Base-by-base conservation (phyloP, 768 basidiomycete species). In the Lepiota brunneoincarnata region DNA sequence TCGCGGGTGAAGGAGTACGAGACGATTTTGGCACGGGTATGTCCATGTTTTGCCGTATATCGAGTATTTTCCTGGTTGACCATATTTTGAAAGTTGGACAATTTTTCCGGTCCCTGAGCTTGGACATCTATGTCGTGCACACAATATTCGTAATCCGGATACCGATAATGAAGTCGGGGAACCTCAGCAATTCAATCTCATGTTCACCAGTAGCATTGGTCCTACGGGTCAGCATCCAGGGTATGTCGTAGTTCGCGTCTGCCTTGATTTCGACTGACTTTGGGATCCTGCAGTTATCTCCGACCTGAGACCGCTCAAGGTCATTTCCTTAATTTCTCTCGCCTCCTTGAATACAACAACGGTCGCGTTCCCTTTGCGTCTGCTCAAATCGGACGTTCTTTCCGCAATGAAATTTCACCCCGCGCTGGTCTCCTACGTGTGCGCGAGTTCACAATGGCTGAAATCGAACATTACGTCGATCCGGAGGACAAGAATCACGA, bases 381-480 rank as follows among this genome's bases (percentile, higher is more conserved):
- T 41, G 97, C 97, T 1, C 94, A 97, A 69, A 91, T 99, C 60
- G 97, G 97, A 31, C 86, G 91, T 49, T 84, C 91, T 15, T 99
- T 99, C 82, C 85, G 97, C 49, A 99, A 99, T 68, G 97, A 98
- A 69, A 98, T 99, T 61, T 95, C 94, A 0, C 97, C 97, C 12
- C 90, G 93, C 52, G 93, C 95, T 36, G 97, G 97, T 49, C 80
- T 99, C 37, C 81, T 99, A 43, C 94, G 97, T 57, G 96, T 98
- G 28, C 91, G 96, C 61, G 97, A 99, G 70, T 99, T 98, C 75
- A 97, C 93, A 10, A 97, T 98, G 96, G 97, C 94, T 42, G 97
- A 99, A 75, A 97, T 99, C 67, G 97, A 99, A 73, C 97, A 99
- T 75, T 99, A 77, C 59, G 97, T 99, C 61, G 97, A 98, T 76